A percentile compares a stretch with the other conserved stretches of the same genome.
phyloP scores from a whole-genome alignment of 2,329 filamentous ascomycete species.

The Eutypa lata region DNA sequence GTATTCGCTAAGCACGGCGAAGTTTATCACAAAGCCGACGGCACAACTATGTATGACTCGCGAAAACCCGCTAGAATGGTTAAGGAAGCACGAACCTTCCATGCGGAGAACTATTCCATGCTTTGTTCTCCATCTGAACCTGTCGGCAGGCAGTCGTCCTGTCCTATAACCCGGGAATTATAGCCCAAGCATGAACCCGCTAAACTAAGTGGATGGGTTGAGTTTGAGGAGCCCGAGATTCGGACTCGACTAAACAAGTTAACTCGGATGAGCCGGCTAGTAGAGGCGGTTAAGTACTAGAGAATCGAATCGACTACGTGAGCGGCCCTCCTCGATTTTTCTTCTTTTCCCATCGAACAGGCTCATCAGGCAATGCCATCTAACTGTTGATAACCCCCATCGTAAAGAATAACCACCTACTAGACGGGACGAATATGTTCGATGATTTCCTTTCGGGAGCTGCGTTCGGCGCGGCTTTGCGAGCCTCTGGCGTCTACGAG shows the following conservation, averaged over 20 bases:
- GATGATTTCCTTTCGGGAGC: conserved; percentile 44
- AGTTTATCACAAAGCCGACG: too few species aligned
- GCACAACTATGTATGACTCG: too few species aligned
- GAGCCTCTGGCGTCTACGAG: conserved; percentile 57
- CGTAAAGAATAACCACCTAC: not conserved
- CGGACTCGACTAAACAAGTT: not conserved
- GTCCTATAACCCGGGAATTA: not conserved
- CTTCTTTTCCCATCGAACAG: too few species aligned
- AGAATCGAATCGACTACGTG: too few species aligned
- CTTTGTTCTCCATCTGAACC: not conserved
- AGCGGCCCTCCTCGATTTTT: too few species aligned
- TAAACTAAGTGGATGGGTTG: not conserved
- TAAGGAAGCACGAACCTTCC: too few species aligned
- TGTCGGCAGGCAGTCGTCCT: not conserved
- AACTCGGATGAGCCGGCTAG: too few species aligned
- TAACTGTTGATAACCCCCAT: not conserved
- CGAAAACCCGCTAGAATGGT: too few species aligned
- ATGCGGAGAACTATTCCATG: not conserved
- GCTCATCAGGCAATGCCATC: too few species aligned
- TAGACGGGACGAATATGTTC: conserved; percentile 7
- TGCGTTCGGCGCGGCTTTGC: conserved; percentile 60
- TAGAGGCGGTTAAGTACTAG: not conserved
- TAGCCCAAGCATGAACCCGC: not conserved
- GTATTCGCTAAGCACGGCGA: too few species aligned
- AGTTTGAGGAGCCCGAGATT: not conserved